Conservation (phyloP, 768 basidiomycete species). For the Suillus plorans region DNA sequence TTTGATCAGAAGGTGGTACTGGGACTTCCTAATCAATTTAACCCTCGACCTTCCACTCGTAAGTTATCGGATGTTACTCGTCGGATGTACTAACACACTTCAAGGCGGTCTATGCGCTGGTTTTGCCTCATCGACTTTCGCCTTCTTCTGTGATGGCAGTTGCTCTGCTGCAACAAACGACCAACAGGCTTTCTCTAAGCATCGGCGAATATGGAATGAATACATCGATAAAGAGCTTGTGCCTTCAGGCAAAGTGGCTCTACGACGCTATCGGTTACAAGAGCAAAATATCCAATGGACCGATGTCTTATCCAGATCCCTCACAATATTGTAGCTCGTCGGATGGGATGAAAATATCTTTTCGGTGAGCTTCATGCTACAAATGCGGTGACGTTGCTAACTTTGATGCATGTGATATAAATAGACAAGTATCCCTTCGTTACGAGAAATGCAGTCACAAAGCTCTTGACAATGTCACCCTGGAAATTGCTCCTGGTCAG, state of each 20-base stretch:
- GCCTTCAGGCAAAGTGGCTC: slow-evolving; percentile 17
- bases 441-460: slow-evolving; percentile 22
- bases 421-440: slow-evolving; percentile 21
- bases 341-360: slow-evolving; percentile 27
- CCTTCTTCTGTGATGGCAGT: slow-evolving; percentile 33
- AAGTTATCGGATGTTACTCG: slow-evolving; percentile 3
- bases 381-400: neutral
- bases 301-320: slow-evolving; percentile 19
- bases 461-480: slow-evolving; percentile 25
- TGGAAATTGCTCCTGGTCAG: slow-evolving; percentile 29
- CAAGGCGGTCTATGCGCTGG: slow-evolving; percentile 26
- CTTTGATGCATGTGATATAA: neutral
- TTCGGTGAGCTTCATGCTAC: slow-evolving; percentile 17
- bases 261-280: slow-evolving; percentile 22
- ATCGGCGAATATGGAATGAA: slow-evolving; percentile 11
- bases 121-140: slow-evolving; percentile 23
- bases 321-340: slow-evolving; percentile 2
- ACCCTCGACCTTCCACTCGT: slow-evolving; percentile 38
- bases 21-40: slow-evolving; percentile 31
- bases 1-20: slow-evolving; percentile 34
- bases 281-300: slow-evolving; percentile 18
- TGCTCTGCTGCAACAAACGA: slow-evolving; percentile 35
- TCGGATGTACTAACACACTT: neutral
- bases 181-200: slow-evolving; percentile 17
- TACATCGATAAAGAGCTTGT: slow-evolving; percentile 15